Evolutionary conservation across 139 green algal species (phyloP), one percentile per base, ranked within the genome.

Genomic region (Coelastrella sp.): DNA sequence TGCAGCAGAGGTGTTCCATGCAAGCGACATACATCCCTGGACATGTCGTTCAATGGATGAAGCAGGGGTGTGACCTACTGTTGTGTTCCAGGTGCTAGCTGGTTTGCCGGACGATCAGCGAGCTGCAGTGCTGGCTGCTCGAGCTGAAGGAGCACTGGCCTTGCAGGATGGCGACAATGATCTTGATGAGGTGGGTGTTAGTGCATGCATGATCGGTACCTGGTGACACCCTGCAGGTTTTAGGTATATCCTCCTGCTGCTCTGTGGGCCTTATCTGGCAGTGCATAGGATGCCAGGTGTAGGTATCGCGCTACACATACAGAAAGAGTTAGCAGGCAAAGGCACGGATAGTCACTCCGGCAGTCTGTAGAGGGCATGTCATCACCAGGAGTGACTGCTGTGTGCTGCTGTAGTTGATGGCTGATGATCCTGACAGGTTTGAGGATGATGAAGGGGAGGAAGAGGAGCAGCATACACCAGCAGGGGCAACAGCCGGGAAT

Each of bases 371-470:
- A 25, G 15, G 35, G 35, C 35, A 11, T 78, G n/a, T 25, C 70
- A 11, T 25, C 20, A 25, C 70, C 19, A 8, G 4, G 15, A 24
- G 25, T 14, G 10, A 8, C 74, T 58, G 74, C 25, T 80, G 24
- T 59, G 27, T 68, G 19, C 0, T 87, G 78, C 12, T 78, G 76
- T 78, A 94, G 92, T 72, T 94, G 60, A 78, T 94, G 57, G 92
- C 84, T 11, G 82, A 89, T 14, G 92, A 94, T 68, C 92, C 92
- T 9, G 87, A 86, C 4, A 90, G 92, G 4, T 94, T 94, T 84
- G 92, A 92, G 61, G 92, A 94, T 73, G 92, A 93, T 12, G 82
- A 87, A 68, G 84, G 68, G n/a, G 92, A 90, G 17, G 91, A 90
- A 8, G 89, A 91, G 12, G 89, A 90, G 7, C 85, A 79, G 35